These are phyloP conservation scores for Tetramitus jugosus DNA, from an alignment of 208 protist genomes.

Conservation along the genomic window DNA sequence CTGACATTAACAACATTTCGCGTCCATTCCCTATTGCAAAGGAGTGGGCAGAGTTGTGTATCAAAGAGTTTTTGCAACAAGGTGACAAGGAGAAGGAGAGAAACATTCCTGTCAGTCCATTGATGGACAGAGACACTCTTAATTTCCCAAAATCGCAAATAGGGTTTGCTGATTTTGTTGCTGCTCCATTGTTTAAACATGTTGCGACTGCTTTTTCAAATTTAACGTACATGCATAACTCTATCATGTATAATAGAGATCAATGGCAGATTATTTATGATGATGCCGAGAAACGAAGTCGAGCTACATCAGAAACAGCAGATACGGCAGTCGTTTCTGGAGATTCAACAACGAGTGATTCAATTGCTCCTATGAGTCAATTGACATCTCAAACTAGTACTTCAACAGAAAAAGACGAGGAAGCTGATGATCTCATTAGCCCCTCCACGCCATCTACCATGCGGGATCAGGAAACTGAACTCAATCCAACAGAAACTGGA, in stretches of 20 bases:
- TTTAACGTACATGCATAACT: background rate
- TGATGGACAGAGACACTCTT: constrained; percentile 28
- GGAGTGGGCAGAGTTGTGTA: constrained; percentile 26
- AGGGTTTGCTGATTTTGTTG: constrained; percentile 12
- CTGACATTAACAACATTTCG: constrained; percentile 31
- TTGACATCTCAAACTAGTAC: too few relatives aligned
- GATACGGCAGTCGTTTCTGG: too few relatives aligned
- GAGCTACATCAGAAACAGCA: too few relatives aligned
- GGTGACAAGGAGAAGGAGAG: constrained; percentile 28
- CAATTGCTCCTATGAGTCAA: too few relatives aligned
- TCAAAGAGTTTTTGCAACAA: constrained; percentile 35
- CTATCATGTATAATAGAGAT: background rate
- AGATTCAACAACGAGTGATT: too few relatives aligned
- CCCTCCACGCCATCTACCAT: too few relatives aligned
- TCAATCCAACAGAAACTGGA: too few relatives aligned
- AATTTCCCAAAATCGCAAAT: constrained; percentile 23
- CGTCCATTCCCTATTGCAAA: constrained; percentile 28
- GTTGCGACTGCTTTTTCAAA: background rate
- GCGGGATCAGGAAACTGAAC: too few relatives aligned
- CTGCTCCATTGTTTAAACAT: background rate
- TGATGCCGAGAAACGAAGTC: too few relatives aligned
- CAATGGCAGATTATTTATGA: too few relatives aligned
- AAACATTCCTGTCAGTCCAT: constrained; percentile 15
- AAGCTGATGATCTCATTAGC: too few relatives aligned
- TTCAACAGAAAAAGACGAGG: too few relatives aligned